Evolutionary conservation across 768 basidiomycete species (phyloP), one percentile per base, ranked within the genome.

Genomic region (Suillus luteus): DNA sequence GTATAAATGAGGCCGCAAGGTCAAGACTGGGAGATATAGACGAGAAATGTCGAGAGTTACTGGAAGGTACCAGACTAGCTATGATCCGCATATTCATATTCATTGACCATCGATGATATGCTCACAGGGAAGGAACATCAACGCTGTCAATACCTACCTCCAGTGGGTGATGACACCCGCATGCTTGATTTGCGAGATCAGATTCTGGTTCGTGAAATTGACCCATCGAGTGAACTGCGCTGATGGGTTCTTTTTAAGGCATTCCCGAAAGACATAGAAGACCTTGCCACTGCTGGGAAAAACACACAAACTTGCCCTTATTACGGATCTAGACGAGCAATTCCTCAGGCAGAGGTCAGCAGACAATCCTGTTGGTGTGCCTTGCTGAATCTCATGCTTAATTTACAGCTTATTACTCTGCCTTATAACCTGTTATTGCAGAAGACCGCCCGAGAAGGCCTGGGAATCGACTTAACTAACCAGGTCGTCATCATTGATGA

Each of bases 401-500:
- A 43, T 40, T 41, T 64, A 40, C 59, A 96, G 94, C 81, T 98
- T 1, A 87, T 97, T n/a, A 90, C 91, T 0, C 80, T 99, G 9
- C 97, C 96, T 0, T 99, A 99, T 73, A 96, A 96, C 74, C 87
- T 98, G 22, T 80, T 99, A 1, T 78, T 99, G 5, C 89, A 93
- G 66, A 89, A 86, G 65, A 83, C 84, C 1, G 92, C 95, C 2
- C 81, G 96, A 58, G 93, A 97, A 70, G 88, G 94, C 0, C 81
- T 98, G 0, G 91, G 91, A 2, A 95, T 99, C 63, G 85, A 93
- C 70, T 78, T 97, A 52, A 90, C 83, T 12, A 85, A 89, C 69
- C 94, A 97, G 69, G 81, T 98, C 19, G 85, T 99, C 37, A 83
- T 99, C 27, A 87, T 99, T 61, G 96, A 99, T 71, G 96, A 99